Base-by-base conservation (phyloP, 2,329 filamentous ascomycete species). In the Apiospora pterosperma region DNA sequence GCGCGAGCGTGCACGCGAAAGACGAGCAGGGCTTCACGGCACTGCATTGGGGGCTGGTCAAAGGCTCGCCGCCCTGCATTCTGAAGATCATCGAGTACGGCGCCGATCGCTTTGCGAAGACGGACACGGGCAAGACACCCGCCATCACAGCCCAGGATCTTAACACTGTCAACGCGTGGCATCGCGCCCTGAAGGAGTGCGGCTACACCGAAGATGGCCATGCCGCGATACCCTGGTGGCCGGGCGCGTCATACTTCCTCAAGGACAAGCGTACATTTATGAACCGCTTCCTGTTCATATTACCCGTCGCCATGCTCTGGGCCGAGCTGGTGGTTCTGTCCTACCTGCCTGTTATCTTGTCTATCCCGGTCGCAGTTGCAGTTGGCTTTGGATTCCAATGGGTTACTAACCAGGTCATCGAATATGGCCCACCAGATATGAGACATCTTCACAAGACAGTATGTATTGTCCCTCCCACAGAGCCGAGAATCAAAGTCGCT, bases 41-140 rank as follows among this genome's bases (percentile, higher is more conserved):
- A 4, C 81, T 99, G 69, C 96, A 99, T 75, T 99, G 96, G 96
- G 94, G 93, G 0, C 82, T 99, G 59, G 96, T 99, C 39, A 97
- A 97, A 79, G 96, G 96, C 14, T 96, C 91, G 60, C 87, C 92
- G 66, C 89, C 89, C 12, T 97, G 94, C 76, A 91, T 99, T 68
- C 89, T 96, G 75, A 98, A 97, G 79, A 83, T 99, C 55, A 86
- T 99, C 70, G 96, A 99, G 80, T 97, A 97, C 76, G 96, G 96
- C 59, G 90, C 94, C 31, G 96, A 99, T 78, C 88, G 96, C 58
- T 98, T 97, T 75, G 93, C 92, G 41, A 91, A 93, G 79, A 97
- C 94, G 34, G 85, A 88, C 63, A 92, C 93, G 59, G 95, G 95
- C 67, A 98, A 99, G 84, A 96, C 93, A 8, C 96, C 96, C 0